Evolutionary conservation across 192 early-diverging fungal genomes (phyloP).

Genomic region (Cladochytrium replicatum): DNA sequence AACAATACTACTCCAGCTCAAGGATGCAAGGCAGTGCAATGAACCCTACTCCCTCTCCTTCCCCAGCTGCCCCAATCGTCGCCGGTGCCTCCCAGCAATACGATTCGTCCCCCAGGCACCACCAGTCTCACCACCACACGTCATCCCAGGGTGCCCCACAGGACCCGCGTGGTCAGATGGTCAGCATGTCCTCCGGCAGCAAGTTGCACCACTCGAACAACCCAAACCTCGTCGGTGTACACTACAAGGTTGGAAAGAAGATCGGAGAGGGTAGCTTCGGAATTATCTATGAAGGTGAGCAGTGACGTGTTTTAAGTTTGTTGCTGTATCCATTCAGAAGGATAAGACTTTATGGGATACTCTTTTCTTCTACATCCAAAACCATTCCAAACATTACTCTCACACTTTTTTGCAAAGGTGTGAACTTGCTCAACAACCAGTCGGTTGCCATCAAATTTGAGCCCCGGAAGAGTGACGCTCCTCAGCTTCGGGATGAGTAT

Average conservation of each 20-base stretch:
- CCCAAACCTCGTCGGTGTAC: conserved; percentile 91
- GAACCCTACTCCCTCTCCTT: no score
- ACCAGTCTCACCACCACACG: no score
- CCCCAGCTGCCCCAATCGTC: no score
- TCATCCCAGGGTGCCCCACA: no score
- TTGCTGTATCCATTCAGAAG: neutral
- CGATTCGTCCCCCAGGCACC: no score
- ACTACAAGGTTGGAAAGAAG: conserved; percentile 90
- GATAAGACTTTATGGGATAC: conserved; percentile 1
- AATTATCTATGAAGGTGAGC: conserved; percentile 93
- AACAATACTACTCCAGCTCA: no score
- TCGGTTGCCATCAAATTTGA: conserved; percentile 98
- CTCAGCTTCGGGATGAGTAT: conserved; percentile 93
- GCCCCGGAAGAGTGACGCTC: conserved; percentile 91
- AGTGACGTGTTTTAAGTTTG: neutral
- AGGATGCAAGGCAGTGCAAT: no score
- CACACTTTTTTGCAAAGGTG: conserved; percentile 36
- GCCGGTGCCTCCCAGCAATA: no score
- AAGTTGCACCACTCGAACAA: no score
- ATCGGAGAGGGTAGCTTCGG: conserved; percentile 98
- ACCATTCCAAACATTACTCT: neutral
- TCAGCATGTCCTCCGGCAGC: no score
- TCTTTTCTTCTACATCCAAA: no score
- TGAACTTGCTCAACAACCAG: conserved; percentile 81
- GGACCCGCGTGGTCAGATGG: no score